phyloP scores from a whole-genome alignment of 495 filamentous ascomycete species.

The Aspergillus asperescens region DNA sequence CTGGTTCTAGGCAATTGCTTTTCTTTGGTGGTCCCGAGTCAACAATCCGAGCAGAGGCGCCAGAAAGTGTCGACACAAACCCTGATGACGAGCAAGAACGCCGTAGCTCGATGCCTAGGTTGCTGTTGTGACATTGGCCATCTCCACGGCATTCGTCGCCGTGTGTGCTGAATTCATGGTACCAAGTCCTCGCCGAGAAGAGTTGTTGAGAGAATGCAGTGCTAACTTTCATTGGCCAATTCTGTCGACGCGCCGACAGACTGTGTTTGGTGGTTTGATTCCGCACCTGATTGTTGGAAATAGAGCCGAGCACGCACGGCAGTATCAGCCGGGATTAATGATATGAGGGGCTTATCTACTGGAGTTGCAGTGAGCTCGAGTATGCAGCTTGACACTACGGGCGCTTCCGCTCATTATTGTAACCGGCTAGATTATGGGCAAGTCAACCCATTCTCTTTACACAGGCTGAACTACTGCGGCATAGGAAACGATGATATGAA shows the following conservation, averaged over 20 bases:
- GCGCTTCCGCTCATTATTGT: conserved; percentile 73
- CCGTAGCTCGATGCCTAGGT: conserved; percentile 65
- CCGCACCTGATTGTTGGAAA: conserved; percentile 87
- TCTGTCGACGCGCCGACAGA: conserved; percentile 67
- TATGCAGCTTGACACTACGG: conserved; percentile 79
- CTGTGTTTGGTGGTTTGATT: conserved; percentile 71
- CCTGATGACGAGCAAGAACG: conserved; percentile 59
- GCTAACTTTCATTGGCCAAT: conserved; percentile 38
- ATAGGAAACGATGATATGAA: conserved; percentile 37
- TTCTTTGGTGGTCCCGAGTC: conserved; percentile 74
- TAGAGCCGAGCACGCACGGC: conserved; percentile 85
- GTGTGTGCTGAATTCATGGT: conserved; percentile 88
- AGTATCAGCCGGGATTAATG: conserved; percentile 79
- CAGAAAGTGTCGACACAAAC: conserved; percentile 42
- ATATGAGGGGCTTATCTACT: conserved; percentile 87
- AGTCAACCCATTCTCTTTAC: conserved; percentile 16
- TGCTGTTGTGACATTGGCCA: conserved; percentile 63
- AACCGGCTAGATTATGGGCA: conserved; percentile 75
- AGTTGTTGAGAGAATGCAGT: not conserved
- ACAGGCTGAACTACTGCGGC: not conserved
- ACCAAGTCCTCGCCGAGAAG: not conserved
- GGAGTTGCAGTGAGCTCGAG: conserved; percentile 78
- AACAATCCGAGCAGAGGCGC: conserved; percentile 58
- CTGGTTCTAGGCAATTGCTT: conserved; percentile 93
- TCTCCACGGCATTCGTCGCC: conserved; percentile 74